These are phyloP conservation scores for Flammula alnicola DNA, from an alignment of 1,284 basidiomycete species.

Conservation along the genomic window DNA sequence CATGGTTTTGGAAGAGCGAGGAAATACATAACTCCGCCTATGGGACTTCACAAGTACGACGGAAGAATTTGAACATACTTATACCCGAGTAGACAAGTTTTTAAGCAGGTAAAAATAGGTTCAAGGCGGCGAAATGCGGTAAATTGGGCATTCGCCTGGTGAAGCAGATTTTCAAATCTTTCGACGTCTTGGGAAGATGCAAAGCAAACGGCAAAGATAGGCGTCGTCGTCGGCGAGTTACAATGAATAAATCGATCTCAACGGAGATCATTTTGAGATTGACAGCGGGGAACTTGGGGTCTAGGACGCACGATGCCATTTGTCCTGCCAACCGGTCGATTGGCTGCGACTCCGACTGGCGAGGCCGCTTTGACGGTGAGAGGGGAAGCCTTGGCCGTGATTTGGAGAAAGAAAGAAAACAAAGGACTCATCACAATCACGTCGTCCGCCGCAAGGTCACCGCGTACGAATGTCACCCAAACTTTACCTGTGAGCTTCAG, in stretches of 20 bases:
- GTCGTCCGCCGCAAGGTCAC: neutral
- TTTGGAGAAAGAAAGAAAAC: neutral
- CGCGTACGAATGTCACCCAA: neutral
- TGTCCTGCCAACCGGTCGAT: slow-evolving; percentile 8
- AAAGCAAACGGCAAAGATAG: too few species aligned
- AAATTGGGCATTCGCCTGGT: too few species aligned
- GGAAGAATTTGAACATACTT: too few species aligned
- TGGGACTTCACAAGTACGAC: too few species aligned
- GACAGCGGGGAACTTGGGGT: slow-evolving; percentile 21
- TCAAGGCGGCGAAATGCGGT: too few species aligned
- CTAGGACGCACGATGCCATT: slow-evolving; percentile 8
- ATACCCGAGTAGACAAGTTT: too few species aligned
- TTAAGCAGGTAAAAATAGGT: too few species aligned
- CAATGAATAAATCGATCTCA: neutral
- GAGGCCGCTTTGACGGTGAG: slow-evolving; percentile 1
- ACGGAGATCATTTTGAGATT: slow-evolving; percentile 1
- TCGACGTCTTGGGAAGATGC: too few species aligned
- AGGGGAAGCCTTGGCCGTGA: slow-evolving; percentile 2
- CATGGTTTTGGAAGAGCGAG: neutral
- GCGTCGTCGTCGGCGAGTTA: too few species aligned
- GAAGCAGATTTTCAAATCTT: too few species aligned
- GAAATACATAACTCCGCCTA: neutral
- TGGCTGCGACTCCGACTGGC: neutral
- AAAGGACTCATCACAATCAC: neutral
- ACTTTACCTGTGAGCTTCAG: slow-evolving; percentile 1